Evolutionary conservation across 1,139 yeast species (phyloP).

Genomic region (Kodamaea fungicola): DNA sequence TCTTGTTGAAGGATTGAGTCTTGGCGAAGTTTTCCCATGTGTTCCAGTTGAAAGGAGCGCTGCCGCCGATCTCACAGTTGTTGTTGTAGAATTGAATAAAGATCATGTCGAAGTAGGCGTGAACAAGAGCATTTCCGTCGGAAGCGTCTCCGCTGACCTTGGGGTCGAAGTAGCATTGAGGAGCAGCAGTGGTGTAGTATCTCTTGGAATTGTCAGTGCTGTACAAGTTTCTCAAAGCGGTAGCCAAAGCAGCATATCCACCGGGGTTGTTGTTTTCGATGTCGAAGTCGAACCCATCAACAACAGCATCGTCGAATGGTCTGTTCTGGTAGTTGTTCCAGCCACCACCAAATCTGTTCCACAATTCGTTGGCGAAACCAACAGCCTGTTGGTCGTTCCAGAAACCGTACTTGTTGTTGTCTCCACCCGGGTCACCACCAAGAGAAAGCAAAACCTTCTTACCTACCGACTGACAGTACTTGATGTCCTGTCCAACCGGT

Average conservation of each 20-base stretch:
- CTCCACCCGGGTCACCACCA: slow-evolving; percentile 18
- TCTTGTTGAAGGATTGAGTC: slow-evolving; percentile 11
- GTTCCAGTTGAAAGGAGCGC: slow-evolving; percentile 14
- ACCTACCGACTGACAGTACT: slow-evolving; percentile 14
- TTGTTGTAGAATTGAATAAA: slow-evolving; percentile 21
- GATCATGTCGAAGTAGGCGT: slow-evolving; percentile 13
- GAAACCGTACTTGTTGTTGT: slow-evolving; percentile 14
- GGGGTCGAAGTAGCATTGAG: slow-evolving; percentile 13
- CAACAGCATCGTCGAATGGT: slow-evolving; percentile 17
- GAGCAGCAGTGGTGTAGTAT: slow-evolving; percentile 17
- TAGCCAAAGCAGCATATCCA: slow-evolving; percentile 14
- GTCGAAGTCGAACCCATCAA: slow-evolving; percentile 19
- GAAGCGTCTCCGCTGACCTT: slow-evolving; percentile 14
- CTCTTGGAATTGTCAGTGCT: slow-evolving; percentile 8
- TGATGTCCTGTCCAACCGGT: slow-evolving; percentile 14
- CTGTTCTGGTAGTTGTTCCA: slow-evolving; percentile 9
- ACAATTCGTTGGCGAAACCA: slow-evolving; percentile 13
- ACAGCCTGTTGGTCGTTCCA: slow-evolving; percentile 11
- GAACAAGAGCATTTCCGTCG: slow-evolving; percentile 11
- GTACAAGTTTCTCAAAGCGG: slow-evolving; percentile 10
- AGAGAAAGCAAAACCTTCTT: slow-evolving; percentile 16
- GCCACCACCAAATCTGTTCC: slow-evolving; percentile 19
- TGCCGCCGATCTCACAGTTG: slow-evolving; percentile 13
- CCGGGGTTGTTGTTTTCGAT: slow-evolving; percentile 11
- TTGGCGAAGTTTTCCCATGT: slow-evolving; percentile 14